Percentiles rank a stretch among this genome's conserved stretches.
Evolutionary conservation across 805 yeast species (phyloP).

Genomic region (Candida adriatica): DNA sequence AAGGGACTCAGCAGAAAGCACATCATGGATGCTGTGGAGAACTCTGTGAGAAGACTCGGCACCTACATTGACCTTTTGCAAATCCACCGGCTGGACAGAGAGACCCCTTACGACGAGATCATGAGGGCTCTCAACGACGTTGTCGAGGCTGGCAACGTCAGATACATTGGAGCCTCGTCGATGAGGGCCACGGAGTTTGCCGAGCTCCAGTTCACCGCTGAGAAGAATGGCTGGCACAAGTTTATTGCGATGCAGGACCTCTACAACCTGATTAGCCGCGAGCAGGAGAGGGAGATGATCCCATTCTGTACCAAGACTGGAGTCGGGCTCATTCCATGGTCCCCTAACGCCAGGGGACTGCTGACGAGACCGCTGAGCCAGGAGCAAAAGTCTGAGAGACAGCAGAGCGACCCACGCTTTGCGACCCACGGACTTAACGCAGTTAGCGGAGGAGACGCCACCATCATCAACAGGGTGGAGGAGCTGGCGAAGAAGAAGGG

Average conservation of each 20-base stretch:
- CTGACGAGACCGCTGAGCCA: conserved; percentile 47
- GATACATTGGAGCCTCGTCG: conserved; percentile 58
- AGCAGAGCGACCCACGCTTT: conserved; percentile 8
- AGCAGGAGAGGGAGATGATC: conserved; percentile 57
- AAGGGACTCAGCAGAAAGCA: conserved; percentile 39
- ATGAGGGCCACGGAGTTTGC: conserved; percentile 38
- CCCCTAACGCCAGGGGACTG: conserved; percentile 50
- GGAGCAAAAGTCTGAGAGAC: conserved; percentile 6
- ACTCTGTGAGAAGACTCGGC: conserved; percentile 34
- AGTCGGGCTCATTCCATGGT: conserved; percentile 54
- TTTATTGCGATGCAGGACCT: conserved; percentile 54
- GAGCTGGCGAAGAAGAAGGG: conserved; percentile 38
- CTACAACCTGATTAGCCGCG: conserved; percentile 43
- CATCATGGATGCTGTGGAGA: conserved; percentile 36
- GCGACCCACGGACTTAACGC: conserved; percentile 2
- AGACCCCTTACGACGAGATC: conserved; percentile 39
- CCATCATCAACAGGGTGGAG: conserved; percentile 42
- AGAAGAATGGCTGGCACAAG: conserved; percentile 46
- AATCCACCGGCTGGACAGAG: conserved; percentile 42
- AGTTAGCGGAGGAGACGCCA: conserved; percentile 18
- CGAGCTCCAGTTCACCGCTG: conserved; percentile 47
- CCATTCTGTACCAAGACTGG: conserved; percentile 44
- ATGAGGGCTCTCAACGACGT: conserved; percentile 47
- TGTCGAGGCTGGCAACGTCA: conserved; percentile 35
- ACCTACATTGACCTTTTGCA: conserved; percentile 41